Percentiles rank a stretch among this genome's conserved stretches.
phyloP scores from a whole-genome alignment of 495 filamentous ascomycete species.

The Parmelia sp. region DNA sequence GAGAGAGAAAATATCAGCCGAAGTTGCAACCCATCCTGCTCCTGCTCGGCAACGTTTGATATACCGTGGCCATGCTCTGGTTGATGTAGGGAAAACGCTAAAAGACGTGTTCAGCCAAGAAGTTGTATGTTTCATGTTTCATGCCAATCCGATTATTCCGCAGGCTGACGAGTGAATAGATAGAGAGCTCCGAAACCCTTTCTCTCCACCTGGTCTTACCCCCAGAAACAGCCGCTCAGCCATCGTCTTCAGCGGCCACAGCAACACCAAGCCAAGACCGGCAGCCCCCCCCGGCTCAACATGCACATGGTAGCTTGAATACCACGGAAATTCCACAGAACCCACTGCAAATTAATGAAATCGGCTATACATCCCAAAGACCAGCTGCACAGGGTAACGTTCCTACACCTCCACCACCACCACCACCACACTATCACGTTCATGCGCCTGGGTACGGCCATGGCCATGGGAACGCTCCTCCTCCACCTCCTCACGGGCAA shows the following conservation, averaged over 20 bases:
- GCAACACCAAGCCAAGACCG: conserved; percentile 3
- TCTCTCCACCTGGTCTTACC: conserved; percentile 61
- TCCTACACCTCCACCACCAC: not conserved
- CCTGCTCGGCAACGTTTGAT: conserved; percentile 57
- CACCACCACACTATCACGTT: conserved; percentile 8
- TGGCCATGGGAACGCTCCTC: conserved; percentile 13
- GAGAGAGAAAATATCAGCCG: conserved; percentile 52
- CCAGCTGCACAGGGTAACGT: conserved; percentile 6
- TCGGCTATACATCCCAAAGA: not conserved
- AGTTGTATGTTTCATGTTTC: conserved; percentile 45
- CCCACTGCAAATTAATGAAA: not conserved
- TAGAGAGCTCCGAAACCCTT: conserved; percentile 41
- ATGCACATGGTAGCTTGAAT: not conserved
- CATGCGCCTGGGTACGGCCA: conserved; percentile 9
- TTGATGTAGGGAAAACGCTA: conserved; percentile 48
- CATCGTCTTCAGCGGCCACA: conserved; percentile 8
- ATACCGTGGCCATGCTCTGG: conserved; percentile 55
- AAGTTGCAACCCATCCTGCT: conserved; percentile 47
- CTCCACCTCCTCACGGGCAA: conserved; percentile 11
- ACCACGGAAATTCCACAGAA: not conserved
- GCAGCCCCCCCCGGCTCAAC: conserved; percentile 1
- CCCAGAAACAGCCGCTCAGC: conserved; percentile 24
- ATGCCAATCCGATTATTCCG: not conserved
- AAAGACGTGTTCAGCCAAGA: conserved; percentile 50
- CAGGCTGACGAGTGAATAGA: conserved; percentile 29